These are phyloP conservation scores for Stentor roeselii DNA, from an alignment of 73 alveolate species.

Conservation along the genomic window DNA sequence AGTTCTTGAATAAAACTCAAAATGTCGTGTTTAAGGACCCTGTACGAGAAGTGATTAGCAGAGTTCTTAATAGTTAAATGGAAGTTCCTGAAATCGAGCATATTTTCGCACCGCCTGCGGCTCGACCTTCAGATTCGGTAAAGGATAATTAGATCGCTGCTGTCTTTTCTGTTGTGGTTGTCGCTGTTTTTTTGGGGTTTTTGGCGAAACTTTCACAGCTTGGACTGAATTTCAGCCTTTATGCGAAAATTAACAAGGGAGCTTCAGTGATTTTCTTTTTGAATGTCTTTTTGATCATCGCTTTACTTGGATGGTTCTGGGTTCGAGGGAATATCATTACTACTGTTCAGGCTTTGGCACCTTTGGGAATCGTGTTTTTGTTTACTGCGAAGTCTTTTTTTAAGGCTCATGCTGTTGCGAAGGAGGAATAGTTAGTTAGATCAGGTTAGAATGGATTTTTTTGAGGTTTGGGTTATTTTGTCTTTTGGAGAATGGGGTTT, in stretches of 20 bases:
- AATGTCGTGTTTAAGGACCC: background rate
- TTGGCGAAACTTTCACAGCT: background rate
- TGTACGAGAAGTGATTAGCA: background rate
- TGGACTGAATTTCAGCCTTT: background rate
- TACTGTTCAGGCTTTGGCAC: background rate
- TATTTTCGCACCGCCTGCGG: background rate
- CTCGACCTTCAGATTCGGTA: background rate
- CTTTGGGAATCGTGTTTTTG: no score
- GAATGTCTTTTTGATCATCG: background rate
- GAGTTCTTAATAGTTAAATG: background rate
- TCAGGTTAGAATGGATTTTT: background rate
- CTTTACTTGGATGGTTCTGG: background rate
- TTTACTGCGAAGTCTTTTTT: background rate
- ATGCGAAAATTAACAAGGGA: background rate
- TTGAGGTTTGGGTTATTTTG: no score
- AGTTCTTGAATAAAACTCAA: background rate
- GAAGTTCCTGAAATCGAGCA: slow-evolving; percentile 1
- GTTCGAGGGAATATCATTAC: background rate
- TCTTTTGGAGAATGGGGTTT: no score
- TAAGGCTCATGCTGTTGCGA: background rate
- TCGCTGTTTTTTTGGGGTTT: background rate
- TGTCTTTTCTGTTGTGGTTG: background rate
- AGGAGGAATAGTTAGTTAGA: background rate
- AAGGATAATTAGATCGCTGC: background rate
- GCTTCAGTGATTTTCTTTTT: background rate